Conservation (phyloP, 2,329 filamentous ascomycete genomes). For the Acrodontium crateriforme region DNA sequence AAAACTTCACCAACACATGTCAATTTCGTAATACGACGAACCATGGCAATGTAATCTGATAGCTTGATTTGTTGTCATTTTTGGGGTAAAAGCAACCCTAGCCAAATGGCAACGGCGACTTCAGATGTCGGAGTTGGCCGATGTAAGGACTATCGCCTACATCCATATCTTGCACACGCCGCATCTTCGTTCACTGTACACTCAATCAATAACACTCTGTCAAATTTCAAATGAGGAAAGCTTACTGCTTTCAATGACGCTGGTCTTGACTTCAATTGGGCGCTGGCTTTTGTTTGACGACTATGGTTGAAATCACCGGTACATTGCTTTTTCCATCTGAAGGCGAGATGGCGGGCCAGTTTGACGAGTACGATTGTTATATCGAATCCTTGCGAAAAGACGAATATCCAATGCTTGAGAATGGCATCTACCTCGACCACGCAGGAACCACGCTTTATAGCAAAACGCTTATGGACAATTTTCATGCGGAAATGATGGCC, state of each 20-base stretch:
- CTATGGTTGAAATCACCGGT: slow-evolving; percentile 5
- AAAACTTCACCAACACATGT: too few relatives aligned
- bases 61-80: too few relatives aligned
- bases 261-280: slow-evolving; percentile 5
- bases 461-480: slow-evolving; percentile 66
- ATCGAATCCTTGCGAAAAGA: slow-evolving; percentile 32
- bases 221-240: too few relatives aligned
- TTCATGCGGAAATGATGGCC: slow-evolving; percentile 62
- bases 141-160: too few relatives aligned
- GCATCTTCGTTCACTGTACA: too few relatives aligned
- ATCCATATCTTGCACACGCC: too few relatives aligned
- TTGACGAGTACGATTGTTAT: slow-evolving; percentile 23
- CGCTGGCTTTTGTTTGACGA: slow-evolving; percentile 8
- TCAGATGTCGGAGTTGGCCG: too few relatives aligned
- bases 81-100: too few relatives aligned
- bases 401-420: slow-evolving; percentile 32
- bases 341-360: background rate
- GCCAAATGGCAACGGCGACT: too few relatives aligned
- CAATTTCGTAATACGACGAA: too few relatives aligned
- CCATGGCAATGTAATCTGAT: too few relatives aligned
- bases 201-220: too few relatives aligned
- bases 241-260: slow-evolving; percentile 6
- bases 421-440: slow-evolving; percentile 66
- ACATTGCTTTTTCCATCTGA: background rate
- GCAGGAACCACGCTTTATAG: slow-evolving; percentile 60